phyloP scores from a whole-genome alignment of 345 rosid species.

The Euclidium syriacum region DNA sequence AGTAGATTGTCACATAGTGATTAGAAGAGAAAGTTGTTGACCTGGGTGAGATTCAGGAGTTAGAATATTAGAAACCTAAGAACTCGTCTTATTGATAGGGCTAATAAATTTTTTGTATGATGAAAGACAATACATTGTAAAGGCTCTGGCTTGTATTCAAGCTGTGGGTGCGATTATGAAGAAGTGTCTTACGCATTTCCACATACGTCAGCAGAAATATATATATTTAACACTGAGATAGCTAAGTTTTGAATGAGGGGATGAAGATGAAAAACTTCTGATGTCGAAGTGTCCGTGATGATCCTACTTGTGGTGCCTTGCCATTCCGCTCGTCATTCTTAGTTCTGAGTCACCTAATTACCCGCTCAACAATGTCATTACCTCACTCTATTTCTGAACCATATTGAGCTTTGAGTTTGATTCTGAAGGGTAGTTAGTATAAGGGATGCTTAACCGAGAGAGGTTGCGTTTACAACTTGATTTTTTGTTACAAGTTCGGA shows the following conservation, averaged over 20 bases:
- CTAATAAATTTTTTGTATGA: neutral
- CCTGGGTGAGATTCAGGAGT: neutral
- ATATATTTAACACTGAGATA: neutral
- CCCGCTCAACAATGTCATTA: neutral
- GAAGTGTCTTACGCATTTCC: neutral
- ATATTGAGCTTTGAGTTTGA: neutral
- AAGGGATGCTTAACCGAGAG: neutral
- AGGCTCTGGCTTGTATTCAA: neutral
- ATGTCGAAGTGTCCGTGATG: neutral
- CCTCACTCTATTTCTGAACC: neutral
- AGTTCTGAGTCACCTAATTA: neutral
- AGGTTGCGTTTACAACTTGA: neutral
- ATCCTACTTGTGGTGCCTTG: neutral
- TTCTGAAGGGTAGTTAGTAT: neutral
- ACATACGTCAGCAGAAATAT: neutral
- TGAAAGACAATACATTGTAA: neutral
- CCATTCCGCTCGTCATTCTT: neutral
- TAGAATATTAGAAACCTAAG: neutral
- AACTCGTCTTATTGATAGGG: neutral
- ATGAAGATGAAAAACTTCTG: neutral
- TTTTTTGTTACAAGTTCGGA: neutral
- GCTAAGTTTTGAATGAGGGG: neutral
- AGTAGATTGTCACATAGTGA: neutral
- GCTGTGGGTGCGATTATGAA: neutral
- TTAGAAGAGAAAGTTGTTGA: neutral